Base-by-base conservation (phyloP, 495 filamentous ascomycete genomes). In the Pyronema domesticum region DNA sequence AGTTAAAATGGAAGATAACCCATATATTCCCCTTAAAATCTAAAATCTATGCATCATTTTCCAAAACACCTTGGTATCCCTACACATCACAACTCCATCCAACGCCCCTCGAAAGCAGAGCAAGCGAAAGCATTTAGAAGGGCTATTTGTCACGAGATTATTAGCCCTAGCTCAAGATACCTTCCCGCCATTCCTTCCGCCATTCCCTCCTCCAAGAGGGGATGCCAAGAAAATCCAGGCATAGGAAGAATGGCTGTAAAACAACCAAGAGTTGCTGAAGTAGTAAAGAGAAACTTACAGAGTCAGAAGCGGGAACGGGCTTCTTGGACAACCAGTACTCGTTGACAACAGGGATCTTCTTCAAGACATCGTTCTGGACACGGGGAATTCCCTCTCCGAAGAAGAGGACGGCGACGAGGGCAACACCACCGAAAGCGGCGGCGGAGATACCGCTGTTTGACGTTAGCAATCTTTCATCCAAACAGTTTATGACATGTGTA, bases 351-450 rank as follows among this genome's bases (percentile, higher is more conserved):
- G 63, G 63, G 30, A 66, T 40, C 23, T 60, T 58, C 55, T 63
- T n/a, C 7, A 66, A 37, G 15, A 66, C 37, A 40, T 66, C 63
- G 13, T 55, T 55, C 53, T 58, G 63, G 23, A 66, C 60, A n/a
- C 63, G 63, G 9, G 63, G 63, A 44, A 66, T 58, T n/a, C 63
- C 63, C 40, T 65, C 59, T 34, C 64, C 40, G 42, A 66, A 19
- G 53, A 39, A 66, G 18, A 66, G 39, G 37, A 54, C 46, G 23
- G 59, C 53, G 42, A 36, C 34, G 46, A 60, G 56, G 9, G 63
- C 63, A 37, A 65, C 57, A 37, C 37, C 57, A 0, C 59, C 59
- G 53, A 66, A 66, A 17, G 33, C 57, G 34, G 53, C 55, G 46
- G 59, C 44, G 15, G 59, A 11, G 9, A 66, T 10, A 30, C 48